Evolutionary conservation across 495 filamentous ascomycete genomes (phyloP).

Genomic region (Penicillium silybi): DNA sequence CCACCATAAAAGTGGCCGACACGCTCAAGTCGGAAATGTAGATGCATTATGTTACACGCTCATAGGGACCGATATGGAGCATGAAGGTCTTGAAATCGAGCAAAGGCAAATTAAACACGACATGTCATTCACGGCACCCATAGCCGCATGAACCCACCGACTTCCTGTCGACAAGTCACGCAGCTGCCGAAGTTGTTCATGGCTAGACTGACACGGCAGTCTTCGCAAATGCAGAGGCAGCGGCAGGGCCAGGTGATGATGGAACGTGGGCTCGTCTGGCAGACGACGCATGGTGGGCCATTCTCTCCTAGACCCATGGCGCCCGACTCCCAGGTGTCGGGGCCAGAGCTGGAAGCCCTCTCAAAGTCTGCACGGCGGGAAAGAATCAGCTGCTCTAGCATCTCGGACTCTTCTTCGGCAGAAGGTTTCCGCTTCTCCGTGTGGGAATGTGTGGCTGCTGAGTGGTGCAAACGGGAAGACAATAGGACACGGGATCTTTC

Average conservation of each 20-base stretch:
- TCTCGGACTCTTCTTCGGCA: slow-evolving; percentile 69
- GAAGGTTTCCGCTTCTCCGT: slow-evolving; percentile 42
- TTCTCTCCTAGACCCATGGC: slow-evolving; percentile 66
- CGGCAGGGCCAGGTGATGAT: slow-evolving; percentile 96
- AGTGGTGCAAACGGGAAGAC: slow-evolving; percentile 29
- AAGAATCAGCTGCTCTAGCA: slow-evolving; percentile 81
- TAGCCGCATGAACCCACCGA: slow-evolving; percentile 80
- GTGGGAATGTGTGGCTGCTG: slow-evolving; percentile 8
- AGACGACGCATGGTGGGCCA: slow-evolving; percentile 90
- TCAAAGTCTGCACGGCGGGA: slow-evolving; percentile 40
- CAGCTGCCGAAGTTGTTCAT: slow-evolving; percentile 97
- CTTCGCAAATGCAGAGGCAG: slow-evolving; percentile 90
- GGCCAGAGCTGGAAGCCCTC: slow-evolving; percentile 13
- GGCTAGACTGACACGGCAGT: slow-evolving; percentile 86
- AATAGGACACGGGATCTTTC: slow-evolving; percentile 65
- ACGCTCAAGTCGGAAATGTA: background rate
- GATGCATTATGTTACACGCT: slow-evolving; percentile 19
- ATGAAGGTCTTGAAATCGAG: background rate
- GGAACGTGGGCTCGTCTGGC: slow-evolving; percentile 79
- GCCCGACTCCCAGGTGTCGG: slow-evolving; percentile 58
- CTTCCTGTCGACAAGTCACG: slow-evolving; percentile 84
- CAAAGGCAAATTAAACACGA: background rate
- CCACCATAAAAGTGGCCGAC: background rate
- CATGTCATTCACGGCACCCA: slow-evolving; percentile 61
- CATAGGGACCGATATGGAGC: background rate